phyloP scores from a whole-genome alignment of 73 alveolate species.

The Stentor roeselii region DNA sequence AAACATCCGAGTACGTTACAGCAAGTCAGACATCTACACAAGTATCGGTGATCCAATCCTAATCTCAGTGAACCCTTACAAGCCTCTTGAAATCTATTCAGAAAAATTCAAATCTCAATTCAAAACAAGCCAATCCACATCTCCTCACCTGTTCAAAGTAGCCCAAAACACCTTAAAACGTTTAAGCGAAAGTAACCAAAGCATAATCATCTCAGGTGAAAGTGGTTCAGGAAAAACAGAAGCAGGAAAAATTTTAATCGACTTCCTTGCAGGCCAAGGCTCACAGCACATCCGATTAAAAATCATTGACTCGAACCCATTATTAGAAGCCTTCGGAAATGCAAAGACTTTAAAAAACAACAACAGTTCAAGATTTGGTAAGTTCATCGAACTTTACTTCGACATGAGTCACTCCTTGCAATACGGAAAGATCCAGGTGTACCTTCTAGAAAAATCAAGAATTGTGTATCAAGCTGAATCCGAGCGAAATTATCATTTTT shows the following conservation, averaged over 20 bases:
- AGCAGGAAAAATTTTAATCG: constrained; percentile 95
- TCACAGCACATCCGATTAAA: constrained; percentile 76
- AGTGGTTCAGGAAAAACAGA: constrained; percentile 99
- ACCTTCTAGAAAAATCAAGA: constrained; percentile 88
- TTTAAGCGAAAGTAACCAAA: background rate
- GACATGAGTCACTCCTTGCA: too few relatives aligned
- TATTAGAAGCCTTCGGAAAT: constrained; percentile 99
- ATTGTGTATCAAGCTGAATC: constrained; percentile 71
- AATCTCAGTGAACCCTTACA: constrained; percentile 80
- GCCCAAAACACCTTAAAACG: constrained; percentile 46
- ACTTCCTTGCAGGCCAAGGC: constrained; percentile 62
- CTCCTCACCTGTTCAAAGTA: constrained; percentile 80
- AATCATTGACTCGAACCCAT: constrained; percentile 96
- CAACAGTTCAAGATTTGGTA: constrained; percentile 97
- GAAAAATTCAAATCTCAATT: constrained; percentile 58
- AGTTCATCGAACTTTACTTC: constrained; percentile 87
- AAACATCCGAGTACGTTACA: constrained; percentile 68
- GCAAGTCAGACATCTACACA: constrained; percentile 77
- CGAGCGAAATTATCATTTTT: constrained; percentile 95
- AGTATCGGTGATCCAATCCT: constrained; percentile 88
- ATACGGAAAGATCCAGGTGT: too few relatives aligned
- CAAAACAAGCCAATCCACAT: constrained; percentile 73
- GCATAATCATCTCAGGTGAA: constrained; percentile 98
- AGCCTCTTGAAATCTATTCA: constrained; percentile 54
- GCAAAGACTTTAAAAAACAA: constrained; percentile 94